Evolutionary conservation across 106 monocot genomes (phyloP).

Genomic region (Dactylorhiza incarnata): DNA sequence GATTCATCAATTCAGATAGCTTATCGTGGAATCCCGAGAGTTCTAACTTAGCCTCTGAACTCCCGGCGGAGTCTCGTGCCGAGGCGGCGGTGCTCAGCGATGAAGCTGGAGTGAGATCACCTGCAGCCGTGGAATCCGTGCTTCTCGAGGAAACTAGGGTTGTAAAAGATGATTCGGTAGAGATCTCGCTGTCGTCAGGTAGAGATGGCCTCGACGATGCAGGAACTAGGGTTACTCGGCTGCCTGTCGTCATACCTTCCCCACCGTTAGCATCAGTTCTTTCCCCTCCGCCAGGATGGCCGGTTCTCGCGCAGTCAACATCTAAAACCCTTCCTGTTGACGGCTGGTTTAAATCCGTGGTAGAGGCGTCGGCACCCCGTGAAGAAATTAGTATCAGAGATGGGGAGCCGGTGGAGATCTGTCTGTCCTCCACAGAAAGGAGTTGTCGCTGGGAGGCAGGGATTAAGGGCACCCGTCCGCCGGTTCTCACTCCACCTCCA

Average conservation of each 20-base stretch:
- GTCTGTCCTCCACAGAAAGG: background rate
- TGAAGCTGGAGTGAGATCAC: background rate
- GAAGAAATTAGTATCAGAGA: background rate
- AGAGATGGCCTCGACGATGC: conserved; percentile 7
- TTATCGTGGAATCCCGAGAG: background rate
- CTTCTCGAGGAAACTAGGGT: background rate
- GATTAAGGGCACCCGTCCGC: conserved; percentile 28
- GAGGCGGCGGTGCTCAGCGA: background rate
- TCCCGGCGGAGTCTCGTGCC: background rate
- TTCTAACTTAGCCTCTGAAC: background rate
- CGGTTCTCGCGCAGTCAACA: conserved; percentile 8
- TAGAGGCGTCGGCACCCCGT: background rate
- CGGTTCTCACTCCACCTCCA: conserved; percentile 14
- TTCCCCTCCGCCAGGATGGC: background rate
- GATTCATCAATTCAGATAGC: conserved; percentile 8
- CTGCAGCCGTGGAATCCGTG: background rate
- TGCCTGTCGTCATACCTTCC: conserved; percentile 39
- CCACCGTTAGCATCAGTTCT: background rate
- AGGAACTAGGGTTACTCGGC: conserved; percentile 50
- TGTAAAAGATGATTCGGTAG: background rate
- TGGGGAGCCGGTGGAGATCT: background rate
- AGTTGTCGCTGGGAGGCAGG: conserved; percentile 15
- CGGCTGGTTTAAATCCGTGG: background rate
- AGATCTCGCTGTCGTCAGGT: background rate
- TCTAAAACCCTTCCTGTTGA: conserved; percentile 9